phyloP scores from a whole-genome alignment of 208 protist species.

The Phytomonas serpens region DNA sequence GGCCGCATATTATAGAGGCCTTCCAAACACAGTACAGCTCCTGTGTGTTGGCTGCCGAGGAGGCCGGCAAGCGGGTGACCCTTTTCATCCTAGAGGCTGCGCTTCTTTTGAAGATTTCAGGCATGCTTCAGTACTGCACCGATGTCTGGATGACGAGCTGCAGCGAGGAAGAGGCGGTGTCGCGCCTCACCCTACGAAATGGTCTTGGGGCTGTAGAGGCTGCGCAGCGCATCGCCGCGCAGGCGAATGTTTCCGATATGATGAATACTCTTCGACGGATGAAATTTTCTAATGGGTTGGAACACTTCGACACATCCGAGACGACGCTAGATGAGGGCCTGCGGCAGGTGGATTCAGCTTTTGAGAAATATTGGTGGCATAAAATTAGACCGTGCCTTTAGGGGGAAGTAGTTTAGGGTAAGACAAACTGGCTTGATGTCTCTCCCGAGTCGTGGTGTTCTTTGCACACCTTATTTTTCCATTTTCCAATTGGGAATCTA shows the following conservation, averaged over 20 bases:
- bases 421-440: neutral
- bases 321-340: constrained; percentile 38
- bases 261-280: constrained; percentile 19
- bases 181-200: constrained; percentile 42
- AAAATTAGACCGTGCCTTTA: constrained; percentile 18
- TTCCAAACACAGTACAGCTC: constrained; percentile 10
- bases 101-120: constrained; percentile 49
- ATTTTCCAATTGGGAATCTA: neutral
- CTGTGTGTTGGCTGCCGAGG: neutral
- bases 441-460: neutral
- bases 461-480: neutral
- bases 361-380: constrained; percentile 42
- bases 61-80: constrained; percentile 12
- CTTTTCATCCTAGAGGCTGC: constrained; percentile 68
- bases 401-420: neutral
- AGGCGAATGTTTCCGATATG: constrained; percentile 24
- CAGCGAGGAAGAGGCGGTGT: constrained; percentile 23
- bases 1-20: constrained; percentile 54
- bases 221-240: constrained; percentile 31
- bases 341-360: constrained; percentile 24
- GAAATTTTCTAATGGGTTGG: constrained; percentile 23
- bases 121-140: constrained; percentile 22
- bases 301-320: constrained; percentile 50
- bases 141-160: constrained; percentile 73
- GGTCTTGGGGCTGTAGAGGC: constrained; percentile 29